Evolutionary conservation across 2,329 filamentous ascomycete genomes (phyloP).

Genomic region (Ophiocordyceps unilateralis): DNA sequence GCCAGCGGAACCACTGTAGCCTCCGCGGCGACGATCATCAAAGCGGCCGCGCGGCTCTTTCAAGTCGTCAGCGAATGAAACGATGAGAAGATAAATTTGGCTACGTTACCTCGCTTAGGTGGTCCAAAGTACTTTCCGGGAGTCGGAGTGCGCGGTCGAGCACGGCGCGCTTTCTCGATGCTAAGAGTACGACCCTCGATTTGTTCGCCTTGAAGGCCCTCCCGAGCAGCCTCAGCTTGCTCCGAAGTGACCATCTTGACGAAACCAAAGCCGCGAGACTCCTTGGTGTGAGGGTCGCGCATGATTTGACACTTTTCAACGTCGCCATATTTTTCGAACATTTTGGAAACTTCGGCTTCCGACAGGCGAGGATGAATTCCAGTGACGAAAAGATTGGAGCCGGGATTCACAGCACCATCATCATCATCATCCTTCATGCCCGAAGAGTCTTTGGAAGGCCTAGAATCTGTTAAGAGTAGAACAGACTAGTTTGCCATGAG

Average conservation of each 20-base stretch:
- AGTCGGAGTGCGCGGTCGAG: conserved; percentile 85
- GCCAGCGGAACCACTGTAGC: conserved; percentile 31
- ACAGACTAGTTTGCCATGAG: background rate
- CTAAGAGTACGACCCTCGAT: conserved; percentile 91
- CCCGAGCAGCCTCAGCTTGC: conserved; percentile 91
- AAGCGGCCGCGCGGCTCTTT: conserved; percentile 25
- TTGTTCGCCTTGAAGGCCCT: conserved; percentile 84
- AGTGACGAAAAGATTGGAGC: conserved; percentile 97
- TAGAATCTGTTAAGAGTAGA: background rate
- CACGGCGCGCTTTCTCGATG: conserved; percentile 96
- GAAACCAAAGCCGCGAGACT: conserved; percentile 96
- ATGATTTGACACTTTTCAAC: conserved; percentile 99
- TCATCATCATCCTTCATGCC: conserved; percentile 40
- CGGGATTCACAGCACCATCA: conserved; percentile 72
- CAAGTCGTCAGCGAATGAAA: background rate
- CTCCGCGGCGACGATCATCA: conserved; percentile 48
- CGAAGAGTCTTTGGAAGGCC: conserved; percentile 28
- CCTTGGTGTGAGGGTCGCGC: conserved; percentile 95
- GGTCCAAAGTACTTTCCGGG: conserved; percentile 98
- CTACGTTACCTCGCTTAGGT: conserved; percentile 75
- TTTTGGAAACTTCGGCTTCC: conserved; percentile 78
- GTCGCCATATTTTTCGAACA: conserved; percentile 97
- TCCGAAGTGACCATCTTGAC: conserved; percentile 97
- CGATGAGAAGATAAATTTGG: background rate
- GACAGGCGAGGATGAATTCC: conserved; percentile 87